Percentiles rank a stretch among this genome's conserved stretches.
phyloP scores from a whole-genome alignment of 208 protist species.

The Wallacemonas sp. region DNA sequence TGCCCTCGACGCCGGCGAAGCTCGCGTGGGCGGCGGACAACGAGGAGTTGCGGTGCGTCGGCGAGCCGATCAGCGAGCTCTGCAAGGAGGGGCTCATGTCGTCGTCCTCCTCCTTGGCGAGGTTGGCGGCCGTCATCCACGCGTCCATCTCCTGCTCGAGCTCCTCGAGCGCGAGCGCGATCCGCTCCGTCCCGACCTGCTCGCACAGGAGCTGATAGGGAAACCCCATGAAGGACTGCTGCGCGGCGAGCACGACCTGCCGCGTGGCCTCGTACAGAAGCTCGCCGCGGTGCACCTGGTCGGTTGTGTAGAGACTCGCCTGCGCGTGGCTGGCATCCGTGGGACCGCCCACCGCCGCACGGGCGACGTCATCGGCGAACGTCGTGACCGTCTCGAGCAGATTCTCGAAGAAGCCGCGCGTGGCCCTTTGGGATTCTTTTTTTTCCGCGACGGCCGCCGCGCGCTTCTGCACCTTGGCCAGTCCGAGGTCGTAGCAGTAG shows the following conservation, averaged over 20 bases:
- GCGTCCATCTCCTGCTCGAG: conserved; percentile 24
- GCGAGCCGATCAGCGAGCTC: conserved; percentile 10
- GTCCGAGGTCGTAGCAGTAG: conserved; percentile 41
- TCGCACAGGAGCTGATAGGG: conserved; percentile 66
- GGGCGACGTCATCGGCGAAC: conserved; percentile 37
- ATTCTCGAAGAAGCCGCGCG: conserved; percentile 26
- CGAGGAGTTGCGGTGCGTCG: background rate
- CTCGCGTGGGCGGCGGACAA: background rate
- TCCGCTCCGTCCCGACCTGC: conserved; percentile 47
- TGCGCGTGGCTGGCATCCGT: conserved; percentile 22
- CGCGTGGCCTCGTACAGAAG: conserved; percentile 52
- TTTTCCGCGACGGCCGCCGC: conserved; percentile 17
- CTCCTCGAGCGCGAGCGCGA: conserved; percentile 44
- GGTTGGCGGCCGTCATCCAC: conserved; percentile 5
- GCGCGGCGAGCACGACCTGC: conserved; percentile 53
- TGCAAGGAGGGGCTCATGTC: conserved; percentile 1
- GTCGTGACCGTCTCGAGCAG: conserved; percentile 25
- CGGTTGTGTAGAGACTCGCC: conserved; percentile 30
- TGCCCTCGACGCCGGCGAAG: background rate
- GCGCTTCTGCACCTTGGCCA: conserved; percentile 19
- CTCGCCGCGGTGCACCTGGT: conserved; percentile 31
- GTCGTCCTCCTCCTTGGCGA: background rate
- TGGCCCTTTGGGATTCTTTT: background rate
- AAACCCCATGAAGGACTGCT: conserved; percentile 76
- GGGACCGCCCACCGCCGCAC: conserved; percentile 27